Evolutionary conservation across 2,329 filamentous ascomycete genomes (phyloP), one percentile per base, ranked within the genome.

Genomic region (Waltergamsia citrina): DNA sequence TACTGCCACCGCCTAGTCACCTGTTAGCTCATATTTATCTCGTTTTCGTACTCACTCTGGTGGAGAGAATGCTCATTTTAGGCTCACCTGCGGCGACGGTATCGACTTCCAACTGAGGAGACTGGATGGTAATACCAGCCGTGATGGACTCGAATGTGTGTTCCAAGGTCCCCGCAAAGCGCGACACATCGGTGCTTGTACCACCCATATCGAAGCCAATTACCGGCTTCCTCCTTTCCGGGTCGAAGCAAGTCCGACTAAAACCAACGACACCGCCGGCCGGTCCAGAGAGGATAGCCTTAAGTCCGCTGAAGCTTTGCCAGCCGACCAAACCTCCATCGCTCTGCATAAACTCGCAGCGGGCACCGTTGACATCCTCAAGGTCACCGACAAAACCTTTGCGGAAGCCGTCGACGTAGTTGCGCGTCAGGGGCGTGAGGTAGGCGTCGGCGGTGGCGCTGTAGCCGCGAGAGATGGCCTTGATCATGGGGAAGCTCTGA

Each of bases 141-240:
- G 86, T 93, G 1, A 85, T 94, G 0, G 87, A 94, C 57, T 94
- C 88, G 45, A 94, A 94, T 1, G 93, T 86, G 48, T 95, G 88
- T 47, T 94, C 37, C 11, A 36, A 22, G 86, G 49, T 93, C 88
- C 37, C 84, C 69, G 14, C 85, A 46, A 90, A 95, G 32, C 88
- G 70, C 20, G 85, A 93, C 8, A 94, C 85, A 54, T 95, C 88
- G 1, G 88, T 95, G 36, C 81, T 87, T 1, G 88, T 95, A 8
- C 88, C 88, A 21, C 86, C 63, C 88, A 95, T 95, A 46, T 95
- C 88, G 49, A 95, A 95, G 0, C 88, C 88, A 47, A 95, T 94
- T 3, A 95, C 83, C 0, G 87, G 86, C 2, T 75, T 85, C 50
- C 78, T 83, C 4, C 85, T 92, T 33, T 81, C 67, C 0, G 80